Evolutionary conservation across 306 rosid genomes (phyloP).

Genomic region (Fragaria nilgerrensis): DNA sequence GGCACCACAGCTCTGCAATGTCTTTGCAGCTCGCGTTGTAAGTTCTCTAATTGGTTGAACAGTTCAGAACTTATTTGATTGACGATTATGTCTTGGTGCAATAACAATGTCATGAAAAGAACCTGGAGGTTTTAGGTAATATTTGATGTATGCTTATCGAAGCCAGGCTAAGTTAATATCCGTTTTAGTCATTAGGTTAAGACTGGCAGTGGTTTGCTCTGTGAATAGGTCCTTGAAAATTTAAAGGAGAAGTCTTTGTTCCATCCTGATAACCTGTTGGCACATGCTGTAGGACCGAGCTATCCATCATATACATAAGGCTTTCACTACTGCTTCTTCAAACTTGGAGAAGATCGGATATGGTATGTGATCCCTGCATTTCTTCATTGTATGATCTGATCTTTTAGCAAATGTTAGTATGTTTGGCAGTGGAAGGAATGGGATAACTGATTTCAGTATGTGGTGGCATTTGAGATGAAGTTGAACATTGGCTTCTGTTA

Average conservation of each 20-base stretch:
- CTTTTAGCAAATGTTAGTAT: background rate
- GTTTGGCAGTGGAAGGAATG: background rate
- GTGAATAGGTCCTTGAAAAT: too few species aligned
- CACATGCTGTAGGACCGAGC: slow-evolving; percentile 68
- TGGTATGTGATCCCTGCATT: slow-evolving; percentile 33
- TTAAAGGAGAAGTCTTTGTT: slow-evolving; percentile 17
- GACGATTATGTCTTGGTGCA: background rate
- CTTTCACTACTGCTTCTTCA: slow-evolving; percentile 82
- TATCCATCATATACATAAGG: slow-evolving; percentile 73
- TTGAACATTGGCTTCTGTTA: background rate
- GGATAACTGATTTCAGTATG: background rate
- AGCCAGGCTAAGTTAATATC: slow-evolving; percentile 6
- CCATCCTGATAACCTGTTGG: slow-evolving; percentile 25
- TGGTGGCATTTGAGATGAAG: background rate
- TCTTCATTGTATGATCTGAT: slow-evolving; percentile 3
- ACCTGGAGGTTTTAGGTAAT: background rate
- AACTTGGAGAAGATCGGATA: slow-evolving; percentile 96
- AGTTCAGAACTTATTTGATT: background rate
- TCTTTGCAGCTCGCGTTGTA: slow-evolving; percentile 87
- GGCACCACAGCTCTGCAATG: slow-evolving; percentile 87
- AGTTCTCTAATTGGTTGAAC: slow-evolving; percentile 16
- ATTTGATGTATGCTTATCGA: background rate
- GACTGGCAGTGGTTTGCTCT: background rate
- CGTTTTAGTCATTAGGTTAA: background rate
- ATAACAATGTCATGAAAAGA: slow-evolving; percentile 9